These are phyloP conservation scores for Tilletia setariae DNA, from an alignment of 1,284 basidiomycete genomes.

Conservation along the genomic window DNA sequence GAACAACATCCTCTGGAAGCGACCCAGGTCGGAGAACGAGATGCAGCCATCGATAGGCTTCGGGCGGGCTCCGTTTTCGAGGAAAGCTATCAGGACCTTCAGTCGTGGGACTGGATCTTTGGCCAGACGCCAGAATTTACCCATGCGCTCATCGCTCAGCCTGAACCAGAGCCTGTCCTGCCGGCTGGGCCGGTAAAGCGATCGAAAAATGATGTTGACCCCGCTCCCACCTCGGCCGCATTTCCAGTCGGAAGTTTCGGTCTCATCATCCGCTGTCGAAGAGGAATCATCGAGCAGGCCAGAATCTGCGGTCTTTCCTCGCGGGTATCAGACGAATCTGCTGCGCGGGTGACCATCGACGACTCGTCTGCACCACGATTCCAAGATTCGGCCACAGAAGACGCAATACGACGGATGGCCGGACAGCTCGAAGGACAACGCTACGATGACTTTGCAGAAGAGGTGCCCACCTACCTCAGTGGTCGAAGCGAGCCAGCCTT, in stretches of 20 bases:
- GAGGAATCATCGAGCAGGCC: conserved; percentile 32
- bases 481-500: conserved; percentile 4
- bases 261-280: conserved; percentile 30
- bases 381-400: conserved; percentile 19
- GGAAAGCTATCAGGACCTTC: conserved; percentile 34
- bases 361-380: conserved; percentile 4
- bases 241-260: conserved; percentile 24
- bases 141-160: conserved; percentile 34
- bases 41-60: neutral
- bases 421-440: conserved; percentile 23
- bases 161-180: neutral
- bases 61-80: conserved; percentile 20
- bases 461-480: conserved; percentile 6
- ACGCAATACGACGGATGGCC: conserved; percentile 18
- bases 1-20: neutral
- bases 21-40: neutral
- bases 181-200: conserved; percentile 2
- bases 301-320: conserved; percentile 22
- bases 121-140: conserved; percentile 93
- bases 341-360: conserved; percentile 11
- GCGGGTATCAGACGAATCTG: too few relatives aligned
- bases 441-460: conserved; percentile 34
- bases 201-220: conserved; percentile 20
- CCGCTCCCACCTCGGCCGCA: neutral
- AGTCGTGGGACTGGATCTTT: conserved; percentile 91